Percentiles rank a stretch among this genome's conserved stretches.
Evolutionary conservation across 129 eudicot genomes (phyloP).

Genomic region (Flaveria ramosissima): DNA sequence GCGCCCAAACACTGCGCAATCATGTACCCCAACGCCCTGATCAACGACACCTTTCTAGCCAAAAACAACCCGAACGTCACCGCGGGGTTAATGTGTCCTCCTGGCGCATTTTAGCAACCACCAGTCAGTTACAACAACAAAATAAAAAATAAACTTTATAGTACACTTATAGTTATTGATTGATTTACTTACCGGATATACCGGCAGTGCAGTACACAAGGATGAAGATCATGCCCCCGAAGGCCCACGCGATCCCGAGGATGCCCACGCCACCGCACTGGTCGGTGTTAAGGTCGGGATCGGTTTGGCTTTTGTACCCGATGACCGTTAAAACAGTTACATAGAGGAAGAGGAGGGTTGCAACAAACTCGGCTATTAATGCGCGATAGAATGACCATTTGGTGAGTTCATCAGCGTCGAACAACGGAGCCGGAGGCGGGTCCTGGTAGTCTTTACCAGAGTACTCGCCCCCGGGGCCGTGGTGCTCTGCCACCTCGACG

Average conservation of each 20-base stretch:
- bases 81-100: slow-evolving; percentile 95
- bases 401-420: slow-evolving; percentile 57
- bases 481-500: slow-evolving; percentile 56
- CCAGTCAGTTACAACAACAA: background rate
- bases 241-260: slow-evolving; percentile 98
- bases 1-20: slow-evolving; percentile 92
- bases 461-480: slow-evolving; percentile 60
- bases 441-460: slow-evolving; percentile 85
- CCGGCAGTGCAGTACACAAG: slow-evolving; percentile 99
- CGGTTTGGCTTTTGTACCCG: slow-evolving; percentile 67
- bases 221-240: slow-evolving; percentile 95
- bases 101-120: slow-evolving; percentile 42
- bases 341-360: slow-evolving; percentile 79
- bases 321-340: slow-evolving; percentile 79
- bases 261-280: slow-evolving; percentile 85
- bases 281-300: slow-evolving; percentile 39
- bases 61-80: slow-evolving; percentile 82
- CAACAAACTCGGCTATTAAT: slow-evolving; percentile 73
- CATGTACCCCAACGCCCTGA: slow-evolving; percentile 79
- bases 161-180: background rate
- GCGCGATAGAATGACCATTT: slow-evolving; percentile 90
- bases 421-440: slow-evolving; percentile 73
- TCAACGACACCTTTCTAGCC: slow-evolving; percentile 82
- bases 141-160: background rate
- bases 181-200: slow-evolving; percentile 64